A percentile compares a stretch with the other conserved stretches of the same genome.
Evolutionary conservation across 805 yeast genomes (phyloP).

Genomic region (Lipomyces starkeyi): DNA sequence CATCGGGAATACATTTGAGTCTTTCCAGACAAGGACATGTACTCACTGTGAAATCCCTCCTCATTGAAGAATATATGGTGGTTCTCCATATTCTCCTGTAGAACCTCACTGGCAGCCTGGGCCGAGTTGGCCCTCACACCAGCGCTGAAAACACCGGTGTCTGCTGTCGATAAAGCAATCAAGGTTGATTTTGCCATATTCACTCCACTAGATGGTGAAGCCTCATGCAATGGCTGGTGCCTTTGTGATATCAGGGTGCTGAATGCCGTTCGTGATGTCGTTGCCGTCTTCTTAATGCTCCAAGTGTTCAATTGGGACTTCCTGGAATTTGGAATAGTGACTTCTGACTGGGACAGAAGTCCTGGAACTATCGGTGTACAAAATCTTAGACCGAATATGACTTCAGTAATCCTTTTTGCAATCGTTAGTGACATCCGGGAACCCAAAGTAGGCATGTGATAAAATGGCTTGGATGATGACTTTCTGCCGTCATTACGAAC

Average conservation of each 20-base stretch:
- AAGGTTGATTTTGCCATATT: not conserved
- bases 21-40: not conserved
- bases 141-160: not conserved
- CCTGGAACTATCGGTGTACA: constrained; percentile 1
- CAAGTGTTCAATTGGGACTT: not conserved
- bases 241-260: not conserved
- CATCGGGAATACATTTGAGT: not conserved
- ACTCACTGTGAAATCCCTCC: not conserved
- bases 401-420: not conserved
- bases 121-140: not conserved
- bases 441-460: too few species aligned
- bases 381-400: not conserved
- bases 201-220: not conserved
- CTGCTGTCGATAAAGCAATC: not conserved
- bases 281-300: too few species aligned
- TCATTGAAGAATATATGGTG: not conserved
- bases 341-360: not conserved
- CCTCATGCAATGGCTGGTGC: not conserved
- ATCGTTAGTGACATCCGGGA: not conserved
- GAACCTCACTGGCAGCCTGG: constrained; percentile 1
- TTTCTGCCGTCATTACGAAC: not conserved
- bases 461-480: too few species aligned
- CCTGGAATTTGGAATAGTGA: not conserved
- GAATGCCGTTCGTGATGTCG: not conserved
- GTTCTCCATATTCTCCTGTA: not conserved